phyloP scores from a whole-genome alignment of 2,329 filamentous ascomycete species.

The Fusarium sp. region DNA sequence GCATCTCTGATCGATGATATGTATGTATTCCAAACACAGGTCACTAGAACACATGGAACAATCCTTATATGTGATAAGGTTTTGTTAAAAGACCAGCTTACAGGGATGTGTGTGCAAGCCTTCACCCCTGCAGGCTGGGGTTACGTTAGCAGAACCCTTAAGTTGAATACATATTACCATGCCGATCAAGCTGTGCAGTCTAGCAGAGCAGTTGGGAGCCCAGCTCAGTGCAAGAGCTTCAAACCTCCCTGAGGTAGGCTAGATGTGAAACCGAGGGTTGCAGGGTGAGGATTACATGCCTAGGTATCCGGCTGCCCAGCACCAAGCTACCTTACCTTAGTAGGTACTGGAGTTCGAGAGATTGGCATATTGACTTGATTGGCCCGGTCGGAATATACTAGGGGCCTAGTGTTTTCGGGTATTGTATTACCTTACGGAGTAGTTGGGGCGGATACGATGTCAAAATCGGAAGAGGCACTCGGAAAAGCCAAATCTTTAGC shows the following conservation, averaged over 20 bases:
- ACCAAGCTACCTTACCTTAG: too few relatives aligned
- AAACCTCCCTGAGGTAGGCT: neutral
- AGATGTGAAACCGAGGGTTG: neutral
- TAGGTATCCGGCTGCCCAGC: conserved; percentile 5
- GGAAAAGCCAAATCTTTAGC: neutral
- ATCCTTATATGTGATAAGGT: conserved; percentile 8
- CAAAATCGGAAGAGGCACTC: conserved; percentile 9
- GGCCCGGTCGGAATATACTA: neutral
- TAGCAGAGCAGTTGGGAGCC: too few relatives aligned
- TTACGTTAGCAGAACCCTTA: neutral
- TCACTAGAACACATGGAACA: neutral
- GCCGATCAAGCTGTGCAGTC: neutral
- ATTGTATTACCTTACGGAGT: too few relatives aligned
- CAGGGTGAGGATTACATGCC: neutral
- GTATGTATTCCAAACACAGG: neutral
- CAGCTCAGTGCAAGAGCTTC: neutral
- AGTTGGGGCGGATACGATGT: neutral
- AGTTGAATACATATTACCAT: neutral
- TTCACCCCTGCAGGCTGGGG: neutral
- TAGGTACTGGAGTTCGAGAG: neutral
- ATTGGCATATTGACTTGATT: neutral
- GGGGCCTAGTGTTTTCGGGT: too few relatives aligned
- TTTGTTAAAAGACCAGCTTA: neutral
- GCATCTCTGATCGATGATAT: neutral
- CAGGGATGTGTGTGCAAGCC: neutral